Conservation (phyloP, 768 basidiomycete species). For the Calocera cornea region DNA sequence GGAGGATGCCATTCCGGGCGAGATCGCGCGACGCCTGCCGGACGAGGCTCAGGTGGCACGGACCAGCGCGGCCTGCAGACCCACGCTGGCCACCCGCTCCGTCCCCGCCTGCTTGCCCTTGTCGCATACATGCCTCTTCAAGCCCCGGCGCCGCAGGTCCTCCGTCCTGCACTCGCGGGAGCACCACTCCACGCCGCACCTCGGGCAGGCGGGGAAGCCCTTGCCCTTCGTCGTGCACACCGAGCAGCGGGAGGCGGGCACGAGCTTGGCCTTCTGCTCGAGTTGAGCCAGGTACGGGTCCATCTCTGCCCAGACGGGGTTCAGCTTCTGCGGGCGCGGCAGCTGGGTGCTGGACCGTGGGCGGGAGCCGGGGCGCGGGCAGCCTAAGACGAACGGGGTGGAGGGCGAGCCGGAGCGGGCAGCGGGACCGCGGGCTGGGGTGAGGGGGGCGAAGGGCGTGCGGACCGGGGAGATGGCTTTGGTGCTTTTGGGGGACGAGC, state of each 20-base stretch:
- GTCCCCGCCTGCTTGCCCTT: neutral
- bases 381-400: too few species aligned
- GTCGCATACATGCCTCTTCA: neutral
- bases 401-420: too few species aligned
- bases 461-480: too few species aligned
- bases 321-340: neutral
- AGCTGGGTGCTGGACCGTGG: neutral
- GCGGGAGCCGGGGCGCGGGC: neutral
- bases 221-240: constrained; percentile 6
- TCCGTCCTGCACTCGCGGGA: constrained; percentile 3
- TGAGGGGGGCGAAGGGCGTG: neutral
- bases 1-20: neutral
- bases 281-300: neutral
- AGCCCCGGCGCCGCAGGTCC: neutral
- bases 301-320: neutral
- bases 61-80: neutral
- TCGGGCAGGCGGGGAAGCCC: constrained; percentile 8
- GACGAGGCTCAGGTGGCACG: neutral
- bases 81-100: neutral
- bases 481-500: too few species aligned
- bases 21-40: neutral
- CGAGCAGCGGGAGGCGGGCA: neutral
- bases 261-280: neutral
- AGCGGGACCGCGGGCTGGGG: neutral
- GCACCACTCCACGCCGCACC: constrained; percentile 8